Evolutionary conservation across 331 rosid species (phyloP).

Genomic region (Pyrus hybrid): DNA sequence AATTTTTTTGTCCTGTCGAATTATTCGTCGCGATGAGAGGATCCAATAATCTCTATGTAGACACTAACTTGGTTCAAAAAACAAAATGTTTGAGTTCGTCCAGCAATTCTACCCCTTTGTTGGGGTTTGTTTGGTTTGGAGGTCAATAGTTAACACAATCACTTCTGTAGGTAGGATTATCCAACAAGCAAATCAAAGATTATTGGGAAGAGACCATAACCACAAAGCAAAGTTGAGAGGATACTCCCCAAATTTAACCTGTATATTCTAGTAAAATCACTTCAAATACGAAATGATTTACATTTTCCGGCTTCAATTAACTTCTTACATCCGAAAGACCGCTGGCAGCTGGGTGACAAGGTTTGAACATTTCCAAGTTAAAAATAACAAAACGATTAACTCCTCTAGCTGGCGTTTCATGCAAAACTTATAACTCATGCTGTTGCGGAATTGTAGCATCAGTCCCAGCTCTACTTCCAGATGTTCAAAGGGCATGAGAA

Average conservation of each 20-base stretch:
- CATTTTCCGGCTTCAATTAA: neutral
- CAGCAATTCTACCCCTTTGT: too few relatives aligned
- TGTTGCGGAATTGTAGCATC: slow-evolving; percentile 29
- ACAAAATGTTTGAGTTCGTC: too few relatives aligned
- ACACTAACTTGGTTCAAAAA: too few relatives aligned
- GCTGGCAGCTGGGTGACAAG: slow-evolving; percentile 24
- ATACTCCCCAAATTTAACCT: neutral
- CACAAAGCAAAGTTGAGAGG: neutral
- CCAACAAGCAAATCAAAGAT: neutral
- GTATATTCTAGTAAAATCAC: neutral
- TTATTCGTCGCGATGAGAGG: too few relatives aligned
- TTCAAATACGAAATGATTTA: slow-evolving; percentile 5
- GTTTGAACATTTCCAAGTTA: slow-evolving; percentile 11
- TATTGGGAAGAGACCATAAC: neutral
- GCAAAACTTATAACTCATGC: slow-evolving; percentile 19
- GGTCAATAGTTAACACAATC: neutral
- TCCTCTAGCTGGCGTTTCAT: slow-evolving; percentile 29
- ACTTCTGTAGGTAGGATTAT: neutral
- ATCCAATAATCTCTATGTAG: too few relatives aligned
- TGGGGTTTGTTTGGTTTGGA: neutral
- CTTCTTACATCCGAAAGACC: neutral
- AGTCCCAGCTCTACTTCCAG: slow-evolving; percentile 35
- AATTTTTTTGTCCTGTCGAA: too few relatives aligned
- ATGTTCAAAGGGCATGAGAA: slow-evolving; percentile 1
- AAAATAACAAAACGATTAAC: slow-evolving; percentile 23